These are phyloP conservation scores for Xylariomycetidae sp. DNA, from an alignment of 2,329 filamentous ascomycete genomes.

Conservation along the genomic window DNA sequence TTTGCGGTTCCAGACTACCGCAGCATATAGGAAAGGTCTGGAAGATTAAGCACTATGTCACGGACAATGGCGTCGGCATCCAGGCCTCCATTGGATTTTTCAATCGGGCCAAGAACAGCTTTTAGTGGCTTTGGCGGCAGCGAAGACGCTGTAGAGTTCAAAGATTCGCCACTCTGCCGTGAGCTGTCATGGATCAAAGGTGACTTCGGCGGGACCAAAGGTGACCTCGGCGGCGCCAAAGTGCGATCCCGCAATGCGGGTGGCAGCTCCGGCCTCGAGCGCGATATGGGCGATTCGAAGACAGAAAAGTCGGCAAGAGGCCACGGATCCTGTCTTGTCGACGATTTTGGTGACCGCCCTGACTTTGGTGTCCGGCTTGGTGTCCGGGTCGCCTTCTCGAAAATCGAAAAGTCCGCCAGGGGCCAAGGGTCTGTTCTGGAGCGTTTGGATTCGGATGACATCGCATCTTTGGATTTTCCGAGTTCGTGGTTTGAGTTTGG, in stretches of 20 bases:
- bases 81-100: conserved; percentile 4
- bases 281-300: conserved; percentile 8
- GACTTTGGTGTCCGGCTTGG: no score
- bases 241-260: no score
- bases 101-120: conserved; percentile 10
- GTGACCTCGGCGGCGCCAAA: no score
- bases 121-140: conserved; percentile 2
- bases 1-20: conserved; percentile 19
- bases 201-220: no score
- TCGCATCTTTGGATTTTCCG: background rate
- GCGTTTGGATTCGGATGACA: background rate
- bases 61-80: conserved; percentile 29
- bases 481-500: conserved; percentile 5
- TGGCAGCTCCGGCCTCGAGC: no score
- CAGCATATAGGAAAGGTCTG: conserved; percentile 42
- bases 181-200: no score
- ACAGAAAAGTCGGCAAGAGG: conserved; percentile 8
- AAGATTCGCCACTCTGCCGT: no score
- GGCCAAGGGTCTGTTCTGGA: conserved; percentile 11
- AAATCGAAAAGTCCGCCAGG: conserved; percentile 12
- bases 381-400: conserved; percentile 13
- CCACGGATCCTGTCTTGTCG: conserved; percentile 8
- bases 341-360: conserved; percentile 4
- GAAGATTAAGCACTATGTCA: conserved; percentile 31
- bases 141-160: background rate